Base-by-base conservation (phyloP, 164 flowering plant genomes). In the Vitis cinerea region DNA sequence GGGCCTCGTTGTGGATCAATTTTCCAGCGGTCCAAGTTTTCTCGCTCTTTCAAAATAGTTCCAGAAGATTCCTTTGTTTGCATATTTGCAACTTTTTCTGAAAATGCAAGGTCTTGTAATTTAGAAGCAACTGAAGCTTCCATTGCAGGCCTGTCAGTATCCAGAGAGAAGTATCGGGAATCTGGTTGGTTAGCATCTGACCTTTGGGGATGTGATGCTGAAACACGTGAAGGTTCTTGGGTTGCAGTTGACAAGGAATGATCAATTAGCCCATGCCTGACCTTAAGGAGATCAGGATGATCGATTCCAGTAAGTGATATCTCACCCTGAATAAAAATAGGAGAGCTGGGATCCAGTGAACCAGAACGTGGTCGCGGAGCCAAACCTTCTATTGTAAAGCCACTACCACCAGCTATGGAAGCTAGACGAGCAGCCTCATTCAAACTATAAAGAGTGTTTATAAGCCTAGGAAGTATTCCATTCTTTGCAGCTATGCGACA, bases 401-500 rank as follows among this genome's bases (percentile, higher is more conserved):
- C 92, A 78, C 84, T 77, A 14, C 86, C 92, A 74, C 74, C 84
- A 69, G 97, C 77, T 62, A 82, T 74, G 47, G 97, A 84, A 69
- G 90, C 97, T 60, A 96, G 83, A 29, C 97, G 90, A 79, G 97
- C 82, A 74, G 99, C 98, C 86, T 96, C 99, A 82, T 90, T 96
- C 79, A 96, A 84, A 73, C 98, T 93, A 76, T 93, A 86, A 72
- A 96, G 97, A 29, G 99, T 93, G 77, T 96, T 92, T 37, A 88
- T 91, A 61, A 93, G 95, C 87, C 99, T 88, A 50, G 85, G 78
- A 62, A 96, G 83, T 68, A 96, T 93, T 17, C 97, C 98, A 85
- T 88, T 88, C 82, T 92, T 96, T 60, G 98, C 97, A 75, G 99
- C 97, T 59, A 93, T 90, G n/a, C 97, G 92, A 74, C 98, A 96